Evolutionary conservation across 2,329 filamentous ascomycete genomes (phyloP).

Genomic region (Fusarium avenaceum): DNA sequence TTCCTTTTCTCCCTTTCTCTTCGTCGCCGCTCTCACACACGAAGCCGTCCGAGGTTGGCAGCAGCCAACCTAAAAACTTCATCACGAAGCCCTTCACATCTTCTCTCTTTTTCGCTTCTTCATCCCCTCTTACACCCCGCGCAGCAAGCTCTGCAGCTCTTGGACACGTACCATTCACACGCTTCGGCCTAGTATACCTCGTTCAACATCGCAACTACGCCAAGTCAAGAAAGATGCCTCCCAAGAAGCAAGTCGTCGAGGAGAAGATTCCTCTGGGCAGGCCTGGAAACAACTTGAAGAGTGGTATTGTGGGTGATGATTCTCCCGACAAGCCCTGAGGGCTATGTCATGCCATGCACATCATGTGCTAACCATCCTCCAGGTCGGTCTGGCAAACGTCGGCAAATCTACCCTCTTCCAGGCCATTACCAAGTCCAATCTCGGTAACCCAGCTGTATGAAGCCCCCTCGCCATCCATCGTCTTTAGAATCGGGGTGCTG

Average conservation of each 20-base stretch:
- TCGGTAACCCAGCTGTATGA: conserved; percentile 95
- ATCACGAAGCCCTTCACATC: conserved; percentile 60
- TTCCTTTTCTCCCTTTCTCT: conserved; percentile 30
- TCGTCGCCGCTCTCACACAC: conserved; percentile 43
- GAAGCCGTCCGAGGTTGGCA: conserved; percentile 57
- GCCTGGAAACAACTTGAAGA: conserved; percentile 98
- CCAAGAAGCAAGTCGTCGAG: conserved; percentile 92
- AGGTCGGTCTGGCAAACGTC: conserved; percentile 99
- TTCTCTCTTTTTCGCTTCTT: conserved; percentile 66
- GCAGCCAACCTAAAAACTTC: conserved; percentile 55
- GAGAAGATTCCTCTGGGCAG: conserved; percentile 97
- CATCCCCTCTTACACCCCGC: conserved; percentile 61
- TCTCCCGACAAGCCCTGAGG: conserved; percentile 1
- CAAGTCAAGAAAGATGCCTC: conserved; percentile 83
- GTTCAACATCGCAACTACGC: conserved; percentile 69
- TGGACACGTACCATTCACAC: conserved; percentile 61
- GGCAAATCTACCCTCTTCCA: conserved; percentile 99
- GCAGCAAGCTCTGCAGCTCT: conserved; percentile 78
- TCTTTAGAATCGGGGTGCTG: conserved; percentile 56
- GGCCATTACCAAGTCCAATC: conserved; percentile 96
- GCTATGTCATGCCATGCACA: conserved; percentile 10
- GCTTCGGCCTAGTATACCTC: conserved; percentile 65
- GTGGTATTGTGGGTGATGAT: conserved; percentile 84
- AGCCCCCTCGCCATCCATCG: conserved; percentile 51
- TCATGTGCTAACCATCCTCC: conserved; percentile 49